These are phyloP conservation scores for Apophysomyces sp. DNA, from an alignment of 371 early-diverging fungal genomes.

Conservation along the genomic window DNA sequence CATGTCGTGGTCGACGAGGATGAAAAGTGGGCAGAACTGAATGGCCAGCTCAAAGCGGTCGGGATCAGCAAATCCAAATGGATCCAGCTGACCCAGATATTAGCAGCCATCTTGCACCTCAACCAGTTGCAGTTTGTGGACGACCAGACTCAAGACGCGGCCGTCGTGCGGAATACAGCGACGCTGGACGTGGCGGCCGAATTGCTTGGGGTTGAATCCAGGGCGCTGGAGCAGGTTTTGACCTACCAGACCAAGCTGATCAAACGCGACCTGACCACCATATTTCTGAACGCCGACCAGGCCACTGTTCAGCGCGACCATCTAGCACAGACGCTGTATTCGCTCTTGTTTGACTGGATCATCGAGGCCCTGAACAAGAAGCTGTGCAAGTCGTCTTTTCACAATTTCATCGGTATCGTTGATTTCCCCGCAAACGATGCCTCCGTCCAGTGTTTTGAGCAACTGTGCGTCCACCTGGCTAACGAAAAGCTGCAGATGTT, in stretches of 20 bases:
- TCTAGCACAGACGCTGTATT: slow-evolving; percentile 74
- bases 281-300: slow-evolving; percentile 71
- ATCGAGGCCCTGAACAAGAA: slow-evolving; percentile 84
- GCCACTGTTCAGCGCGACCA: slow-evolving; percentile 75
- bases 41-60: slow-evolving; percentile 71
- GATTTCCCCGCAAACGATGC: slow-evolving; percentile 53
- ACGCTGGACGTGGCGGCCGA: slow-evolving; percentile 73
- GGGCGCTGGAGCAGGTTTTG: slow-evolving; percentile 74
- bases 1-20: slow-evolving; percentile 27
- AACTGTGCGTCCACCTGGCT: slow-evolving; percentile 74
- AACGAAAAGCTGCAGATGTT: slow-evolving; percentile 78
- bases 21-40: slow-evolving; percentile 61
- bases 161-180: slow-evolving; percentile 61
- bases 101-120: slow-evolving; percentile 86
- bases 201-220: slow-evolving; percentile 78
- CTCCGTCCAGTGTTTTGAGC: slow-evolving; percentile 55
- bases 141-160: slow-evolving; percentile 53
- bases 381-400: slow-evolving; percentile 54
- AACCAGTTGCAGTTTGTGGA: slow-evolving; percentile 83
- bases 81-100: slow-evolving; percentile 74
- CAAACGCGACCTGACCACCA: slow-evolving; percentile 80
- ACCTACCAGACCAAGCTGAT: slow-evolving; percentile 77
- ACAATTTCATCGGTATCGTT: slow-evolving; percentile 65
- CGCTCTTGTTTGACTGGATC: slow-evolving; percentile 82
- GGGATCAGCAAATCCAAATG: slow-evolving; percentile 77